Base-by-base conservation (phyloP, 176 grass and related monocot species). In the Triticum turgidum region DNA sequence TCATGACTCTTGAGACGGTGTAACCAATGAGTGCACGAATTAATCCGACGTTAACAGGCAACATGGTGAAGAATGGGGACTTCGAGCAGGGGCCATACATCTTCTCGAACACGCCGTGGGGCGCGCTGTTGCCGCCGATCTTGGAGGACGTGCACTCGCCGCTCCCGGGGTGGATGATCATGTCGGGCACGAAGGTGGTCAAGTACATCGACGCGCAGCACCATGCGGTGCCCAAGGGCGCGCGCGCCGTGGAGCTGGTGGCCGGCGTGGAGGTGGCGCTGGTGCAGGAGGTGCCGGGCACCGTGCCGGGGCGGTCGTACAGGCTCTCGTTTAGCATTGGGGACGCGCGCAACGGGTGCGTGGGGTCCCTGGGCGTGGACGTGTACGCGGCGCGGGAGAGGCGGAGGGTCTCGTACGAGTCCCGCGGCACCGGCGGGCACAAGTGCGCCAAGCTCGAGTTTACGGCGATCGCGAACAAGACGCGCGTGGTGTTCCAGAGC, bases 81-180 rank as follows among this genome's bases (percentile, higher is more conserved):
- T 87, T 94, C 65, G 92, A 94, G 89, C 84, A 89, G 21, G 92
- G 92, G 0, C 92, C 92, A 4, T 82, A 76, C 81, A 86, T 94
- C 70, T 64, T 91, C 63, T 35, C 84, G 4, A 61, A 79, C 70
- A 79, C 84, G 52, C 24, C 87, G 44, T 91, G 89, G 87, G 92
- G 89, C 4, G 92, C 86, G 71, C 30, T 91, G 71, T 65, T 94
- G 42, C 92, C 92, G 47, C 92, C 89, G 42, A 87, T 91, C 66
- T 41, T 54, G 9, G 87, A 91, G 81, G 92, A 89, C 84, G 81
- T 74, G n/a, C 73, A 87, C 80, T 85, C 87, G 21, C 89, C 92
- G 79, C 75, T 93, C 45, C 83, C 89, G 0, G 69, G 73, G 38
- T 91, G 92, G 88, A 77, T 14, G 83, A 11, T 93, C 75, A 81